Base-by-base conservation (phyloP, 2,329 filamentous ascomycete genomes). In the Cladorrhinum sp. region DNA sequence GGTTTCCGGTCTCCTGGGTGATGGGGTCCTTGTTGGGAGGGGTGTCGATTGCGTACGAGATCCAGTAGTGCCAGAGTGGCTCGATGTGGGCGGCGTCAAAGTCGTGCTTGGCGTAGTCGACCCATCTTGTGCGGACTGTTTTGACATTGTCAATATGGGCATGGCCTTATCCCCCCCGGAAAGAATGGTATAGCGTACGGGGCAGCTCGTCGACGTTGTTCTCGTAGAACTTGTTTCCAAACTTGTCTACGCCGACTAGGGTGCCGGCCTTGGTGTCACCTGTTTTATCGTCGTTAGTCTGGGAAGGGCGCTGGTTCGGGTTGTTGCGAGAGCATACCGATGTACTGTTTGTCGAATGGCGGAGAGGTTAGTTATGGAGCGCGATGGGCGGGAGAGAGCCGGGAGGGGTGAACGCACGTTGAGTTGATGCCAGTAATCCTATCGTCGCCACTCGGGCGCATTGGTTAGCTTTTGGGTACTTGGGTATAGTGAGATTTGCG, bases 21-120 rank as follows among this genome's bases (percentile, higher is more conserved):
- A 95, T 75, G 56, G 87, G 79, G 74, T 99, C 95, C 71, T 89
- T 77, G 38, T 81, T 85, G 1, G 95, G 95, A 38, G 93, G 87
- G 77, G 90, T 90, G 77, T 98, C 92, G 70, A 96, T 88, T 78
- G 87, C 80, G 79, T 99, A 98, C 67, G 92, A 92, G 69, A 99
- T 92, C 95, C 95, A 99, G 27, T 91, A 92, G 79, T 98, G 95
- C 95, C 95, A 99, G 76, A 93, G 91, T 55, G 93, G 93, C 77
- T 98, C 93, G 70, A 97, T 90, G 58, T 97, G 91, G 61, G 85
- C 85, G 64, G 90, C 81, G 70, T 95, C 90, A 73, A 83, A 90
- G 76, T 98, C 92, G 70, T 91, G 82, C 76, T 90, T 84, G 79
- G 92, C 93, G 83, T 96, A 99, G 77, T 98, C 93, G 66, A 99